These are phyloP conservation scores for Wickerhamomyces hampshirensis DNA, from an alignment of 805 yeast species.

Conservation along the genomic window DNA sequence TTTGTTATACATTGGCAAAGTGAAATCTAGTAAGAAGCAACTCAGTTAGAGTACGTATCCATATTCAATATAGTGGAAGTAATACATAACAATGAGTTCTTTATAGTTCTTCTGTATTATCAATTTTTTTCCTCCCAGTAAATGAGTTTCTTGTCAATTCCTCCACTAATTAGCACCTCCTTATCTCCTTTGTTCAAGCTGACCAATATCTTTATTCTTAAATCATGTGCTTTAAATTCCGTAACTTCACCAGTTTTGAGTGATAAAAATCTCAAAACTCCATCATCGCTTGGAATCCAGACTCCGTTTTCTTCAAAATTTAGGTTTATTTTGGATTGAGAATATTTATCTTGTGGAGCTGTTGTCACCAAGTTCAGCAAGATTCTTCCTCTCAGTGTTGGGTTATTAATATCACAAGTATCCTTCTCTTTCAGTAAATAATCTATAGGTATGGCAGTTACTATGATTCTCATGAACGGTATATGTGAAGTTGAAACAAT, in stretches of 20 bases:
- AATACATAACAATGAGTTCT: too few relatives aligned
- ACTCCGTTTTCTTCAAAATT: constrained; percentile 41
- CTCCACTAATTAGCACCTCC: constrained; percentile 44
- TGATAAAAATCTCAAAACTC: constrained; percentile 56
- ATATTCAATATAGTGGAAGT: too few relatives aligned
- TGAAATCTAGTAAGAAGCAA: too few relatives aligned
- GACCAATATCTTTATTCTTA: constrained; percentile 44
- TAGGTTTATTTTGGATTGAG: constrained; percentile 47
- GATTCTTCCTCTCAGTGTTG: constrained; percentile 29
- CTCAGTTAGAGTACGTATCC: too few relatives aligned
- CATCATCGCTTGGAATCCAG: constrained; percentile 72
- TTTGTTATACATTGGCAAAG: too few relatives aligned
- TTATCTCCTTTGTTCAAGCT: constrained; percentile 24
- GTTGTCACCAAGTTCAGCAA: constrained; percentile 41
- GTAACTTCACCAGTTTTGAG: constrained; percentile 33
- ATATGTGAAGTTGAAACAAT: constrained; percentile 72
- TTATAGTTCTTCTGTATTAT: not conserved
- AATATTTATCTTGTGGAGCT: constrained; percentile 67
- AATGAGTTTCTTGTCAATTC: constrained; percentile 37
- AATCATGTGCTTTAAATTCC: constrained; percentile 32
- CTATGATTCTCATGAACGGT: constrained; percentile 68
- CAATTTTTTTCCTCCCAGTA: constrained; percentile 24
- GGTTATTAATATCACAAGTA: too few relatives aligned
- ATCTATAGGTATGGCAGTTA: constrained; percentile 40
- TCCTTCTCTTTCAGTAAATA: not conserved